Evolutionary conservation across 2,329 filamentous ascomycete species (phyloP), one percentile per base, ranked within the genome.

Genomic region (Xylaria sp.): DNA sequence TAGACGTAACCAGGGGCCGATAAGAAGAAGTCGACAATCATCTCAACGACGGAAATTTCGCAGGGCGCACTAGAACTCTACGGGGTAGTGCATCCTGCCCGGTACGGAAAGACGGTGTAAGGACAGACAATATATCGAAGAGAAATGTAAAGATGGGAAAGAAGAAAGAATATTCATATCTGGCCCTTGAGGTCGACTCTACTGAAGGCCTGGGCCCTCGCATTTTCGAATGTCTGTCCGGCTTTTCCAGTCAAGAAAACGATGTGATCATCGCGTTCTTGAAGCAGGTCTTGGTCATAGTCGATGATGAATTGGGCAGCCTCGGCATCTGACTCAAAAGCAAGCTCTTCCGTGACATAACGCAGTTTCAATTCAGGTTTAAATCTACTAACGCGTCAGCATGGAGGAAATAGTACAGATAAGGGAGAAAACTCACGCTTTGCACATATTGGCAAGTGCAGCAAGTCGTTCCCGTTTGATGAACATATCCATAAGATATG

Each of bases 401-500:
- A 75, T 30, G 12, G 11, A 12, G 7, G 4, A 14, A n/a, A 54
- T 9, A 21, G n/a, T 5, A n/a, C 11, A 24, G 21, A 32, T 21
- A 34, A 48, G 27, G 21, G 14, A 0, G 45, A 19, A 14, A n/a
- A 89, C 95, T 85, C 84, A 99, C 96, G 93, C 90, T 93, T 88
- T 97, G 88, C 94, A 97, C 75, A 99, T 96, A 79, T 91, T 93
- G 80, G 93, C 91, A 78, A 99, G 84, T 73, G 96, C 96, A 78
- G 92, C 90, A 73, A 99, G 88, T 76, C 96, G 93, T 84, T 99
- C 95, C 78, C 96, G 91, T 77, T 90, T 90, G 79, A 98, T 92
- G 84, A 99, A 98, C 93, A 97, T 98, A 84, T 99, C 96, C 93
- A 99, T 97, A 60, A 99, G 88, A 82, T 98, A 98, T 75, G 92